Evolutionary conservation across 805 yeast species (phyloP), one percentile per base, ranked within the genome.

Genomic region (Brettanomyces sp.): DNA sequence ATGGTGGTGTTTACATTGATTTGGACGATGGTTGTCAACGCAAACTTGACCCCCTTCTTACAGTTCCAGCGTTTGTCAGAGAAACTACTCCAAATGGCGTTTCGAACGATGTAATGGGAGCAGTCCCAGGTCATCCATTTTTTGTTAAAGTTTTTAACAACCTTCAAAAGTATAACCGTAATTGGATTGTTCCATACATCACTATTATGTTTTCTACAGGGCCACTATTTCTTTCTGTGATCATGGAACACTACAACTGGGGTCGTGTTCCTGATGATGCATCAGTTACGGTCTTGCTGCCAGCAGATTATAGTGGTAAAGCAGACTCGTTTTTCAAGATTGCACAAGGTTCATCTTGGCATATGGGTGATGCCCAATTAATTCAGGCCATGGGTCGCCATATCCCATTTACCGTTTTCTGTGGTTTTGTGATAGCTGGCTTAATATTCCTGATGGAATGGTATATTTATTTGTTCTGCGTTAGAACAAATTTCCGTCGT

Each of bases 161-260:
- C 41, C 69, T 90, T 49, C 64, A 79, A 50, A 70, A 65, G 44
- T 82, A 77, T 58, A 79, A 87, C 57, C 72, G 75, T 53, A 83
- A 85, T 63, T 88, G 95, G 85, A 65, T 84, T 35, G 79, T 87
- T 14, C 95, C 96, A 12, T 90, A 90, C 66, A 69, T 89, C 50
- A 88, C 96, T 33, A 88, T 90, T 62, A 87, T 90, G 96, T 84
- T 79, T 58, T 81, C 95, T 11, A 90, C 97, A 0, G 97, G 97
- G 11, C 96, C 97, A 0, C 67, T 90, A 46, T 89, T 86, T 58
- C 70, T 90, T 39, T 82, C 93, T 21, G 89, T 86, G 34, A 74
- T 90, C 55, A 85, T 95, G 89, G 85, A 86, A 64, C 86, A 81
- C 56, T 89, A 85, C 64, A 85, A 84, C 63, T 73, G 95, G 52